Conservation (phyloP, 2,329 filamentous ascomycete genomes). For the Bertia moriformis region DNA sequence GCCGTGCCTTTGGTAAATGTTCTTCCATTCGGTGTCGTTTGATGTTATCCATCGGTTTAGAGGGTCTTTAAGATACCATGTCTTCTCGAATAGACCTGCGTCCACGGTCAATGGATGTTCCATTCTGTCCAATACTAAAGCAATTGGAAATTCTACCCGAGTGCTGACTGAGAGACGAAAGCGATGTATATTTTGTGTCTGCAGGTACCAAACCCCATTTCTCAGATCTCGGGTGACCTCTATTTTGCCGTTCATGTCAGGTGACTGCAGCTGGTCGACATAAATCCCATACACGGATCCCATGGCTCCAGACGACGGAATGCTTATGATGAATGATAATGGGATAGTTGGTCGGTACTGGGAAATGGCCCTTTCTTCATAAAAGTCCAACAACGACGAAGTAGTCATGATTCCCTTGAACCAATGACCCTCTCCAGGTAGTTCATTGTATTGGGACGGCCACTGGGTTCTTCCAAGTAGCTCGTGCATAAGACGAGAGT, state of each 20-base stretch:
- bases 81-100: not conserved
- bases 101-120: too few species aligned
- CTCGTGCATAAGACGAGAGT: slow-evolving; percentile 34
- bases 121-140: not conserved
- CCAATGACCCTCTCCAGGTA: slow-evolving; percentile 30
- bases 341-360: not conserved
- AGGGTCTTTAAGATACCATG: not conserved
- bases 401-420: slow-evolving; percentile 38
- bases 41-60: not conserved
- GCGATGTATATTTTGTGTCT: slow-evolving; percentile 23
- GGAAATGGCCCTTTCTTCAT: not conserved
- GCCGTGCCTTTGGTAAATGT: slow-evolving; percentile 17
- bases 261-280: slow-evolving; percentile 30
- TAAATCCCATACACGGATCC: slow-evolving; percentile 30
- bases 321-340: not conserved
- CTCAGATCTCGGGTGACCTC: slow-evolving; percentile 15
- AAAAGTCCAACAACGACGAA: slow-evolving; percentile 15
- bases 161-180: slow-evolving; percentile 12
- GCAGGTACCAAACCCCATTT: slow-evolving; percentile 15
- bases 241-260: slow-evolving; percentile 30
- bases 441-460: slow-evolving; percentile 29
- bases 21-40: slow-evolving; percentile 7
- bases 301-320: slow-evolving; percentile 10
- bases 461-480: slow-evolving; percentile 23
- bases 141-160: slow-evolving; percentile 4